phyloP scores from a whole-genome alignment of 2,329 filamentous ascomycete genomes.

The Calonectria fujianensis region DNA sequence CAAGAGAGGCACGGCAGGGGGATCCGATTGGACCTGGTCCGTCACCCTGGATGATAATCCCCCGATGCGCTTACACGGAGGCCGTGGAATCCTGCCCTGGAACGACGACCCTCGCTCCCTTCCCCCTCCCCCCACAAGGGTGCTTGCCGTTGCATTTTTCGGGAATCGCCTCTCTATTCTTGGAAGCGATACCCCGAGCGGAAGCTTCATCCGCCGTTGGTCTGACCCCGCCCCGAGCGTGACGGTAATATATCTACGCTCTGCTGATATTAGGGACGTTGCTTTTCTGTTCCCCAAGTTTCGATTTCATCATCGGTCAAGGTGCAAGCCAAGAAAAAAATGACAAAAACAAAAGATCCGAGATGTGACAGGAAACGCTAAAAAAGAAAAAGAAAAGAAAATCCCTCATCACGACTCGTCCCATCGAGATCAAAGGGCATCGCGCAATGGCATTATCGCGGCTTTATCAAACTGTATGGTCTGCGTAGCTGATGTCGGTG shows the following conservation, averaged over 20 bases:
- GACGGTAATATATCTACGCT: neutral
- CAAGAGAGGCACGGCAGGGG: neutral
- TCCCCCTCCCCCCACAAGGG: neutral
- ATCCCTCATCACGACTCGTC: neutral
- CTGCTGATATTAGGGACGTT: conserved; percentile 9
- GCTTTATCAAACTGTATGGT: conserved; percentile 5
- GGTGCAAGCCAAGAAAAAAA: neutral
- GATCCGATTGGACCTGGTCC: conserved; percentile 16
- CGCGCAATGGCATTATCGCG: conserved; percentile 11
- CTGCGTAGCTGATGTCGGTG: conserved; percentile 28
- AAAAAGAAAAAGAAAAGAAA: neutral
- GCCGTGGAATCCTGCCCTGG: conserved; percentile 3
- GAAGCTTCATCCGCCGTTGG: neutral
- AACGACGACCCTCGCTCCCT: neutral
- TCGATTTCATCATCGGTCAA: conserved; percentile 8
- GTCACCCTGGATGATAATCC: conserved; percentile 25
- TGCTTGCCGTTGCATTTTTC: neutral
- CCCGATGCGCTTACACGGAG: conserved; percentile 13
- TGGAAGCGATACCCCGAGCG: neutral
- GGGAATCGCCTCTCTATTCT: conserved; percentile 15
- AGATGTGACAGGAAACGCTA: neutral
- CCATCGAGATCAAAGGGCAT: neutral
- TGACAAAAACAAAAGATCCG: neutral
- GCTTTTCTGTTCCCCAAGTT: conserved; percentile 8
- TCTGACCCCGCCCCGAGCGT: neutral